Base-by-base conservation (phyloP, 495 filamentous ascomycete genomes). In the Aspergillus incahuasiensis region DNA sequence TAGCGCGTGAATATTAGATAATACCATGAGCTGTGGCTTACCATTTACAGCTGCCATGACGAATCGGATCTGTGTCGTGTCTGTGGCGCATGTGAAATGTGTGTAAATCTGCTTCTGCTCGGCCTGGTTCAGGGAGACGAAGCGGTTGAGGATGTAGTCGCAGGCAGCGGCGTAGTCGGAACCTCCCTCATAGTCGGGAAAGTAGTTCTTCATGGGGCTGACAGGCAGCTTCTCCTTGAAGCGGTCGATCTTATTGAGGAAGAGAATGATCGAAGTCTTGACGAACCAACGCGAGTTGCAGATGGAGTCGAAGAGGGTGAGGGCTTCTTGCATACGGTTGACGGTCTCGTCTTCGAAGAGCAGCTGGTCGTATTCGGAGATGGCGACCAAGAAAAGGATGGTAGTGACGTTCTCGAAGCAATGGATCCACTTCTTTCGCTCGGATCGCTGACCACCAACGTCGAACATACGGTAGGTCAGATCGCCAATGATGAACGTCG, bases 391-490 rank as follows among this genome's bases (percentile, higher is more conserved):
- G 85, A 98, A 98, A 34, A 98, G 88, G 63, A 98, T 96, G 16
- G 94, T 96, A 43, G 92, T 96, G 66, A 98, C 94, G 64, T 98
- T 97, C 78, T 98, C 94, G 77, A 98, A 98, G 79, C 92, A 96
- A 79, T 99, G 94, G 56, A 99, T 99, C 94, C 94, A 99, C 86
- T 99, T 99, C 87, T 99, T 99, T 61, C 94, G 88, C 74, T 99
- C 94, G 1, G 95, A 97, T 63, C 94, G 87, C 75, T 97, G 94
- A 65, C 94, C 94, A 80, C 94, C 94, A 30, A 99, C 94, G 70
- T 99, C 94, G 77, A 97, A 97, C 94, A 99, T 99, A 53, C 95
- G 86, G 77, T 97, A 99, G 28, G 91, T 97, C 66, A 99, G 77
- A 64, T 97, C 91, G 57, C 94, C 95, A 60, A 97, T 95, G 68